phyloP scores from a whole-genome alignment of 2,329 filamentous ascomycete genomes.

The Ascochyta fabae region DNA sequence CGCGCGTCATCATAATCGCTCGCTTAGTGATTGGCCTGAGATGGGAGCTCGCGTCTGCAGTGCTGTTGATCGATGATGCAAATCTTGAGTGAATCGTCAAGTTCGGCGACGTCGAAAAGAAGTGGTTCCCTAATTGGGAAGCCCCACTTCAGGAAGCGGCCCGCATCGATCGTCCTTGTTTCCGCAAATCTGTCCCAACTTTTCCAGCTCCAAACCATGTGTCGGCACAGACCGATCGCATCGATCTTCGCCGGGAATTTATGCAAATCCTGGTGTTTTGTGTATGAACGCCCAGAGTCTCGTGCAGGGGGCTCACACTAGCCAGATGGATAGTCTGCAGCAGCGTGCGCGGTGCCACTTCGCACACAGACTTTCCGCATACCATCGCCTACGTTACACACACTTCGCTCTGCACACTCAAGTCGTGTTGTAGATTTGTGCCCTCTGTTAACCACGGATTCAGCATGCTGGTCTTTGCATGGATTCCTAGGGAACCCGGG shows the following conservation, averaged over 20 bases:
- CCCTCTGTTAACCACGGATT: background rate
- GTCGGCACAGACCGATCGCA: conserved; percentile 5
- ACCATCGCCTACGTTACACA: background rate
- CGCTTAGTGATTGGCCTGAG: conserved; percentile 6
- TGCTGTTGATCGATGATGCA: conserved; percentile 22
- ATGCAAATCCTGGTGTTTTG: background rate
- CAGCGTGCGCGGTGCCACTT: conserved; percentile 8
- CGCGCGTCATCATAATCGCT: background rate
- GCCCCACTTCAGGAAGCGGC: conserved; percentile 9
- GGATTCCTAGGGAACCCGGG: background rate
- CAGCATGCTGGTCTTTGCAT: background rate
- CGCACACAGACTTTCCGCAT: background rate
- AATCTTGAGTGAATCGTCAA: background rate
- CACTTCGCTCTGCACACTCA: background rate
- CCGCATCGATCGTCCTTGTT: conserved; percentile 18
- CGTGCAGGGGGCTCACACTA: background rate
- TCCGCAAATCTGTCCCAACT: conserved; percentile 9
- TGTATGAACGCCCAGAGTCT: background rate
- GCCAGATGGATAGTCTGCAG: background rate
- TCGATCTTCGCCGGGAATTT: background rate
- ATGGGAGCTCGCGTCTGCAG: conserved; percentile 1
- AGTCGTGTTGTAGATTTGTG: background rate
- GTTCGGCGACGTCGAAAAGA: conserved; percentile 15
- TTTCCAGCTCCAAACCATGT: background rate
- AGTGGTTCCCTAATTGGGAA: background rate